Conservation (phyloP, 108 stramenopile genomes). For the Aureococcus anophagefferens region DNA sequence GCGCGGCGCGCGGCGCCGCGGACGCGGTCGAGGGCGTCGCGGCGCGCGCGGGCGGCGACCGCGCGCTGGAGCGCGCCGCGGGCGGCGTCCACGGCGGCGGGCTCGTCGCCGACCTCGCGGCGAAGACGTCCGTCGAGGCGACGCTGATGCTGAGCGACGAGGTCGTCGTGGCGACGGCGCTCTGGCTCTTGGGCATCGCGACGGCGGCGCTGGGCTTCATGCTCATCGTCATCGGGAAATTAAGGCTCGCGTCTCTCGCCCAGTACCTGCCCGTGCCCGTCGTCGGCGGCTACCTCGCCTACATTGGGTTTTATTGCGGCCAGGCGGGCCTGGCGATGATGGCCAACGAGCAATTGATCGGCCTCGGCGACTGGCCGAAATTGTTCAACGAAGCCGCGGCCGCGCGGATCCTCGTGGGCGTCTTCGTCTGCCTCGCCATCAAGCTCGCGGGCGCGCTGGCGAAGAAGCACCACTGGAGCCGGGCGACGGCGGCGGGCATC, state of each 20-base stretch:
- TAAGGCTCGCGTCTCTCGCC: constrained; percentile 71
- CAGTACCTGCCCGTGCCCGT: constrained; percentile 86
- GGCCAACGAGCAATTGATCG: constrained; percentile 40
- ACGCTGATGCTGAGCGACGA: no score
- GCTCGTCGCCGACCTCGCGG: no score
- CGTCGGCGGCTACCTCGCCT: constrained; percentile 92
- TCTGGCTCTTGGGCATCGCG: constrained; percentile 36
- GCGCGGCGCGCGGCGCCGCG: no score
- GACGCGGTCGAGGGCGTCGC: no score
- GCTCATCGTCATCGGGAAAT: constrained; percentile 68
- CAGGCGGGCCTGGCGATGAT: constrained; percentile 79
- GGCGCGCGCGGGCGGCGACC: no score
- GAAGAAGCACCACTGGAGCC: not conserved
- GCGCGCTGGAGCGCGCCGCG: no score
- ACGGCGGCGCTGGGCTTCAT: constrained; percentile 72
- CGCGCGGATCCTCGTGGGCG: constrained; percentile 71
- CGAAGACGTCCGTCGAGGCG: no score
- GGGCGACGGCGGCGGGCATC: not conserved
- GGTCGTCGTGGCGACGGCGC: not conserved
- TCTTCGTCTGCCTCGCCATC: constrained; percentile 41
- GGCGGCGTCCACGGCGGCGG: no score
- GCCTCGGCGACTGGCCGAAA: constrained; percentile 52
- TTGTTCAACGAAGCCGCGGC: constrained; percentile 38
- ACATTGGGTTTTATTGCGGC: constrained; percentile 92
- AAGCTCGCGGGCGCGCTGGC: not conserved